Percentiles rank a stretch among this genome's conserved stretches.
These are phyloP conservation scores for Salix exigua DNA, from an alignment of 345 rosid species.

Conservation along the genomic window DNA sequence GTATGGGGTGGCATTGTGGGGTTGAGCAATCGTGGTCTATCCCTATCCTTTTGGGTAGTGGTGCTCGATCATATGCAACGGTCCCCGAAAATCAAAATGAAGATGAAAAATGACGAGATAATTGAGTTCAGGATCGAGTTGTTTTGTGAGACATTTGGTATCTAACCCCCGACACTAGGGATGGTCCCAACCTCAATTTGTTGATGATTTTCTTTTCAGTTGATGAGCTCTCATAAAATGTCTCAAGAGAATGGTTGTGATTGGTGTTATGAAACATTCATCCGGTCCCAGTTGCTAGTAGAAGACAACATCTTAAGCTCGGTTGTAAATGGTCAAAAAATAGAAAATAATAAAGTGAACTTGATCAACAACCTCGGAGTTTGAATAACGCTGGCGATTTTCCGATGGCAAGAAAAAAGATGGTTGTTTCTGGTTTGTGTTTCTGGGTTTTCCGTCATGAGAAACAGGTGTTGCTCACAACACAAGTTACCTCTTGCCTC, in stretches of 20 bases:
- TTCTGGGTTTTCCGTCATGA: too few species aligned
- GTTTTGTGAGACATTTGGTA: slow-evolving; percentile 21
- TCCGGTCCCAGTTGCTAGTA: background rate
- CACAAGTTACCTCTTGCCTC: too few species aligned
- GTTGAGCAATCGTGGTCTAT: slow-evolving; percentile 16
- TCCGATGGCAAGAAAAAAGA: too few species aligned
- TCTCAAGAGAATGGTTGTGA: background rate
- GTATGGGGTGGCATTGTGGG: slow-evolving; percentile 15
- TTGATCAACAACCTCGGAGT: too few species aligned
- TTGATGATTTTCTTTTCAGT: background rate
- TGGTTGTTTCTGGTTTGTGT: too few species aligned
- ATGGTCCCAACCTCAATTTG: slow-evolving; percentile 30
- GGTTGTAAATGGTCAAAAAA: too few species aligned
- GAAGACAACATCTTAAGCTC: background rate
- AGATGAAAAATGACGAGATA: slow-evolving; percentile 22
- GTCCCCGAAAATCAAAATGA: slow-evolving; percentile 36
- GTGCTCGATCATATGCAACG: slow-evolving; percentile 23
- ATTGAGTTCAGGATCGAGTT: slow-evolving; percentile 21
- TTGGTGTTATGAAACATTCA: background rate
- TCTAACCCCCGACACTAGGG: slow-evolving; percentile 22
- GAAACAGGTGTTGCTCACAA: too few species aligned
- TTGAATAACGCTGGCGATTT: too few species aligned
- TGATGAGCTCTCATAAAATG: background rate
- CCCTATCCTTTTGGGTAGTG: slow-evolving; percentile 26
- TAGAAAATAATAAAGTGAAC: too few species aligned